A percentile compares a stretch with the other conserved stretches of the same genome.
Evolutionary conservation across 1,284 basidiomycete species (phyloP).

Genomic region (Ceratorhiza oryzae-sativae): DNA sequence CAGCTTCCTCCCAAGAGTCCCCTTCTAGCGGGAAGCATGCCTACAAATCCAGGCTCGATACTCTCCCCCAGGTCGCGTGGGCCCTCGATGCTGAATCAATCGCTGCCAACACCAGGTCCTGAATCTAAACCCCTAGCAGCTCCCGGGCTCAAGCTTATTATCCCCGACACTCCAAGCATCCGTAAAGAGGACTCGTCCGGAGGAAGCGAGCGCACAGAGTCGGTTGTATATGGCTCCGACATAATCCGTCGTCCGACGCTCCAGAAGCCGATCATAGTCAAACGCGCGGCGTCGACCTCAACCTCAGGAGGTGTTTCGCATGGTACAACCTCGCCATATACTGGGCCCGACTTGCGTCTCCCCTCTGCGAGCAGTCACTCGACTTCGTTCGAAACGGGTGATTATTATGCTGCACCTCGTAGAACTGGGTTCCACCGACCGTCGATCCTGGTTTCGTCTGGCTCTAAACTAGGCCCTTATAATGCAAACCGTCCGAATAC

Average conservation of each 20-base stretch:
- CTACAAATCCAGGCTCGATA: not conserved
- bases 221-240: slow-evolving; percentile 22
- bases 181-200: not conserved
- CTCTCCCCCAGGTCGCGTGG: not conserved
- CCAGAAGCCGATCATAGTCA: not conserved
- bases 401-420: slow-evolving; percentile 9
- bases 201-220: not conserved
- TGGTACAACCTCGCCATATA: not conserved
- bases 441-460: slow-evolving; percentile 2
- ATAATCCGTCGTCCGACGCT: slow-evolving; percentile 5
- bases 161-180: not conserved
- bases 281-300: not conserved
- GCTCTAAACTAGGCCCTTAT: not conserved
- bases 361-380: slow-evolving; percentile 17
- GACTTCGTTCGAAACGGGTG: not conserved
- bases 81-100: not conserved
- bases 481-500: not conserved
- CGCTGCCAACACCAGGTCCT: not conserved
- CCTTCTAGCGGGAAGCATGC: not conserved
- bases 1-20: not conserved
- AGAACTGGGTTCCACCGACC: slow-evolving; percentile 1
- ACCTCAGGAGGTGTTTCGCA: not conserved
- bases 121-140: not conserved
- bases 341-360: slow-evolving; percentile 17
- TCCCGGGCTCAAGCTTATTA: not conserved